Evolutionary conservation across 2,329 filamentous ascomycete species (phyloP).

Genomic region (Aspergillus caelatus): DNA sequence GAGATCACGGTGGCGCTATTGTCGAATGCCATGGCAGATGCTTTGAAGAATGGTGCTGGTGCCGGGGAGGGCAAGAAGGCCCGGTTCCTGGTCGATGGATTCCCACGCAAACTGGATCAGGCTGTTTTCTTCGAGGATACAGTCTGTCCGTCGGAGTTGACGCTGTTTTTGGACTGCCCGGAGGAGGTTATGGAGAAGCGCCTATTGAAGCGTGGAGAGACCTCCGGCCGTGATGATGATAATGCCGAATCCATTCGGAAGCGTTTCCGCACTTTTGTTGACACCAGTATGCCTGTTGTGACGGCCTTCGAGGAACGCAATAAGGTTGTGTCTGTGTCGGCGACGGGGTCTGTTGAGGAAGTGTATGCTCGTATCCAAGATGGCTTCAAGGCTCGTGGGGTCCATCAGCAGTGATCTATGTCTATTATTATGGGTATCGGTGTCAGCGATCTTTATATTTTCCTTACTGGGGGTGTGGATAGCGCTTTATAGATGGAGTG

Average conservation of each 20-base stretch:
- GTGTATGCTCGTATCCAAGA: conserved; percentile 61
- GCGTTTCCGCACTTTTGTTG: conserved; percentile 89
- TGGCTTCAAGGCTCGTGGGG: conserved; percentile 49
- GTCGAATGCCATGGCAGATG: conserved; percentile 85
- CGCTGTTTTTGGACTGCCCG: conserved; percentile 92
- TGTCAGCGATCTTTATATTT: conserved; percentile 8
- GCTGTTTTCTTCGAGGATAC: conserved; percentile 88
- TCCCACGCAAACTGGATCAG: conserved; percentile 97
- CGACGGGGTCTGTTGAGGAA: conserved; percentile 67
- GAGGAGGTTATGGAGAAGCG: conserved; percentile 85
- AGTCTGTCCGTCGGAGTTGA: conserved; percentile 81
- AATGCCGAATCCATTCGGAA: conserved; percentile 96
- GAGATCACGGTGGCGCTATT: conserved; percentile 93
- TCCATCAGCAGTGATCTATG: conserved; percentile 27
- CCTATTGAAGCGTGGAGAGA: conserved; percentile 87
- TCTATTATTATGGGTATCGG: background rate
- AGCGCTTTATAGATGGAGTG: conserved; percentile 14
- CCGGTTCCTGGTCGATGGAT: conserved; percentile 79
- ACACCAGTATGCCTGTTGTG: conserved; percentile 97
- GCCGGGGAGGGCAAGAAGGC: conserved; percentile 51
- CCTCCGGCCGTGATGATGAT: conserved; percentile 86
- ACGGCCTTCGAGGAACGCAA: conserved; percentile 76
- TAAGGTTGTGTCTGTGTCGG: conserved; percentile 78
- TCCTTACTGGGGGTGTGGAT: conserved; percentile 10
- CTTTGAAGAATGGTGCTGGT: conserved; percentile 57